phyloP scores from a whole-genome alignment of 2,329 filamentous ascomycete genomes.

The Monosporascus ibericus region DNA sequence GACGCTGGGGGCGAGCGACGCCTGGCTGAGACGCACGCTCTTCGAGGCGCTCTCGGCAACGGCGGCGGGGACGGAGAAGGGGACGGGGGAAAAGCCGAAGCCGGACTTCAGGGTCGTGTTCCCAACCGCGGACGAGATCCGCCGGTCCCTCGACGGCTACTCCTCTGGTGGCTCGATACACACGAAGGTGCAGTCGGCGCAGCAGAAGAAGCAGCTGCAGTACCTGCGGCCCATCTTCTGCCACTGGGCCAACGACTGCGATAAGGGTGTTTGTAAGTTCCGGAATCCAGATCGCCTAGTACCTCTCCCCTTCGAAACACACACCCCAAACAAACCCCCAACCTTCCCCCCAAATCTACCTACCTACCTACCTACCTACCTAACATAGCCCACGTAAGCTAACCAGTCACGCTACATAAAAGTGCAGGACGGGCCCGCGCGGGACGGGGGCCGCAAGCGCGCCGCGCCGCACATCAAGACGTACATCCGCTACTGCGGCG shows the following conservation, averaged over 20 bases:
- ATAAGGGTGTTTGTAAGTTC: constrained; percentile 26
- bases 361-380: background rate
- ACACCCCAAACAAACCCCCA: too few relatives aligned
- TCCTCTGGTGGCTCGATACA: constrained; percentile 73
- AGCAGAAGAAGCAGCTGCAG: constrained; percentile 67
- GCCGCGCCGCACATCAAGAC: constrained; percentile 89
- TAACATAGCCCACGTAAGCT: background rate
- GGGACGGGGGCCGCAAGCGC: constrained; percentile 54
- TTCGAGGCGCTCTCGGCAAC: constrained; percentile 43
- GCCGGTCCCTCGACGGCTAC: constrained; percentile 72
- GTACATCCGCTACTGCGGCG: constrained; percentile 59
- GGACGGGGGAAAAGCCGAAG: constrained; percentile 9
- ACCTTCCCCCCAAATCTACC: too few relatives aligned
- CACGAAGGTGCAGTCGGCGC: constrained; percentile 63
- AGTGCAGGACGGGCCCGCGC: constrained; percentile 12
- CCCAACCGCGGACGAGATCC: constrained; percentile 73
- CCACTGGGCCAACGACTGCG: constrained; percentile 66
- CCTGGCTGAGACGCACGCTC: constrained; percentile 64
- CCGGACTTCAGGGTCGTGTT: constrained; percentile 69
- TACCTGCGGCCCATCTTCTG: constrained; percentile 66
- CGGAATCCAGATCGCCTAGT: background rate
- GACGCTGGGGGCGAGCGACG: constrained; percentile 63
- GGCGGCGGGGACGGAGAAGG: constrained; percentile 6
- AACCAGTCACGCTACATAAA: background rate
- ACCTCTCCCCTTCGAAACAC: too few relatives aligned